Conservation (phyloP, 1,139 yeast species). For the Taphrina sp. region DNA sequence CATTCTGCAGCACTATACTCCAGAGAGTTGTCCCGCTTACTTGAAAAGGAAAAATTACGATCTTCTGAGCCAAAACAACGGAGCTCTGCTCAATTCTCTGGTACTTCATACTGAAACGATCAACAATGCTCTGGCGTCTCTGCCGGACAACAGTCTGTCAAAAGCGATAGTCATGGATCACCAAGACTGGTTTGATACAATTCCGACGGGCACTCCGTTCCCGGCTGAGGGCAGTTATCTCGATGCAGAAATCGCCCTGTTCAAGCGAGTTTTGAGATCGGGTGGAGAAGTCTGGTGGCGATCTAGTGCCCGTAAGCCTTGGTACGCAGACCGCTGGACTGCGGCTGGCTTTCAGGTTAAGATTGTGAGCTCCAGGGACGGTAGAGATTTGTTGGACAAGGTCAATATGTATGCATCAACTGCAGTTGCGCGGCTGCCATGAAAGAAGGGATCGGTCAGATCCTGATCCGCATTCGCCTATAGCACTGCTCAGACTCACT, state of each 20-base stretch:
- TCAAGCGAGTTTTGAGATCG: conserved; percentile 59
- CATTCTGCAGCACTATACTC: conserved; percentile 61
- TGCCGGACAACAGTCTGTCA: conserved; percentile 61
- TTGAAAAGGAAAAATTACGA: conserved; percentile 60
- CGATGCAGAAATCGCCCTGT: conserved; percentile 46
- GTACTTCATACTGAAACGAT: conserved; percentile 77
- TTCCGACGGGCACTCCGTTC: conserved; percentile 1
- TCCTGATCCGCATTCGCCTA: no score
- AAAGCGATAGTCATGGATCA: conserved; percentile 87
- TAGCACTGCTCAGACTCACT: no score
- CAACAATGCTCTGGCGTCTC: conserved; percentile 68
- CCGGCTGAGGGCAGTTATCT: conserved; percentile 62
- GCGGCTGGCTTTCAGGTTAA: conserved; percentile 59
- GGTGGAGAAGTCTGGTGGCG: conserved; percentile 76
- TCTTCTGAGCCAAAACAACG: conserved; percentile 46
- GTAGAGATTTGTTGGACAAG: conserved; percentile 50
- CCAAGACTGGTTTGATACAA: conserved; percentile 71
- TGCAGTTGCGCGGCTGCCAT: no score
- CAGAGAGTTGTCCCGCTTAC: conserved; percentile 72
- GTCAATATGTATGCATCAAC: conserved; percentile 87
- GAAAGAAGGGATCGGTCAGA: no score
- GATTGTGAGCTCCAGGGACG: conserved; percentile 47
- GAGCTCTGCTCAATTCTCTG: conserved; percentile 56
- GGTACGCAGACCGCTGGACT: conserved; percentile 73
- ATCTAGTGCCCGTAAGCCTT: conserved; percentile 69